Conservation (phyloP, 768 basidiomycete species). For the Exsudoporus frostii region DNA sequence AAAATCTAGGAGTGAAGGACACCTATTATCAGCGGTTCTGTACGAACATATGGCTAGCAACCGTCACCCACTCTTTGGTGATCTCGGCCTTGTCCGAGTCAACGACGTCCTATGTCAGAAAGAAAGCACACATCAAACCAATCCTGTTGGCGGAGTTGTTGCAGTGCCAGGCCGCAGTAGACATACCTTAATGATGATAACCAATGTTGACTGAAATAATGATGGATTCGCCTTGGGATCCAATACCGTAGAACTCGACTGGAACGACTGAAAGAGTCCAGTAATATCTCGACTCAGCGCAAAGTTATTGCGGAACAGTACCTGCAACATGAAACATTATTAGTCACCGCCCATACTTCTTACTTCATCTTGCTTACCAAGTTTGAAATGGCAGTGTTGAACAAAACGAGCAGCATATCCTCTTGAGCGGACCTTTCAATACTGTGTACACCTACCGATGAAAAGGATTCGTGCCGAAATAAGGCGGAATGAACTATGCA, state of each 20-base stretch:
- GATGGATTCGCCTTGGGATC: constrained; percentile 58
- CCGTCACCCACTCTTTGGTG: constrained; percentile 45
- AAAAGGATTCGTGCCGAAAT: neutral
- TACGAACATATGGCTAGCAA: neutral
- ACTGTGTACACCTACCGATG: constrained; percentile 49
- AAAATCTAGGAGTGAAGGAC: constrained; percentile 38
- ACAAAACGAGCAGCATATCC: constrained; percentile 59
- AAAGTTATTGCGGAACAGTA: constrained; percentile 65
- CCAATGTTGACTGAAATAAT: constrained; percentile 56
- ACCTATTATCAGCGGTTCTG: neutral
- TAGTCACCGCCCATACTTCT: neutral
- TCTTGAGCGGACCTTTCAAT: constrained; percentile 64
- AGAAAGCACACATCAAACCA: neutral
- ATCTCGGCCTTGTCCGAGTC: constrained; percentile 61
- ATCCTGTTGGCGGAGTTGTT: neutral
- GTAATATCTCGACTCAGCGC: constrained; percentile 60
- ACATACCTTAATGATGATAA: constrained; percentile 60
- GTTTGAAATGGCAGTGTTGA: constrained; percentile 66
- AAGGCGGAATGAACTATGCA: neutral
- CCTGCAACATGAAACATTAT: constrained; percentile 32
- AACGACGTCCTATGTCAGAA: constrained; percentile 50
- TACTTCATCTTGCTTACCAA: constrained; percentile 43
- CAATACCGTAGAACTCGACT: constrained; percentile 52
- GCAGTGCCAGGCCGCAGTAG: neutral
- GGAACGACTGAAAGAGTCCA: constrained; percentile 61